Conservation (phyloP, 176 grass and related monocot species). For the Cymbopogon citratus region DNA sequence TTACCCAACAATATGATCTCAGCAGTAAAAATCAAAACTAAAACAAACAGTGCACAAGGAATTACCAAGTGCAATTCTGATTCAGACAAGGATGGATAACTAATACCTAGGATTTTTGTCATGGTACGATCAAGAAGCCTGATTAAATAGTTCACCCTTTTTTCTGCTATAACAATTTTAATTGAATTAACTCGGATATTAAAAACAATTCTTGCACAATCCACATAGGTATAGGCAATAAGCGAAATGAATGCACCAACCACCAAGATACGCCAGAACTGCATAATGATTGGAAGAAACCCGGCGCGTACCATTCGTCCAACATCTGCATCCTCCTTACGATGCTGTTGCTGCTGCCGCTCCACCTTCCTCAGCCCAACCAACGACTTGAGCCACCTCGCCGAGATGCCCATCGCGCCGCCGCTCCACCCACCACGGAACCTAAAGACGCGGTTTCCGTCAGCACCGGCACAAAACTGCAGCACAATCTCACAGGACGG, state of each 20-base stretch:
- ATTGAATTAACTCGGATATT: background rate
- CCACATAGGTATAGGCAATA: background rate
- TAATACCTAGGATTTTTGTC: background rate
- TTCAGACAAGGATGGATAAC: background rate
- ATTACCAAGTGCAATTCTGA: background rate
- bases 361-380: constrained; percentile 73
- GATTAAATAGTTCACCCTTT: too few relatives aligned
- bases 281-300: background rate
- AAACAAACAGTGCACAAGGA: background rate
- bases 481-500: background rate
- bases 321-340: constrained; percentile 40
- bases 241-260: constrained; percentile 1
- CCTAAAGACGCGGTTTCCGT: background rate
- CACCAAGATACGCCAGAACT: background rate
- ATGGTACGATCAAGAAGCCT: too few relatives aligned
- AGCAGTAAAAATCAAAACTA: background rate
- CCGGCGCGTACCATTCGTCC: constrained; percentile 18
- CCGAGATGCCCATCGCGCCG: constrained; percentile 60
- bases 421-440: background rate
- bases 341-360: constrained; percentile 26
- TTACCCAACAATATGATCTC: background rate
- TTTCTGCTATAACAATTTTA: background rate
- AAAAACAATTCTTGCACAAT: background rate
- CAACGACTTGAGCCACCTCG: constrained; percentile 78
- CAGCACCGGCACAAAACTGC: background rate